Conservation (phyloP, 2,329 filamentous ascomycete genomes). For the Pseudogymnoascus sp. region DNA sequence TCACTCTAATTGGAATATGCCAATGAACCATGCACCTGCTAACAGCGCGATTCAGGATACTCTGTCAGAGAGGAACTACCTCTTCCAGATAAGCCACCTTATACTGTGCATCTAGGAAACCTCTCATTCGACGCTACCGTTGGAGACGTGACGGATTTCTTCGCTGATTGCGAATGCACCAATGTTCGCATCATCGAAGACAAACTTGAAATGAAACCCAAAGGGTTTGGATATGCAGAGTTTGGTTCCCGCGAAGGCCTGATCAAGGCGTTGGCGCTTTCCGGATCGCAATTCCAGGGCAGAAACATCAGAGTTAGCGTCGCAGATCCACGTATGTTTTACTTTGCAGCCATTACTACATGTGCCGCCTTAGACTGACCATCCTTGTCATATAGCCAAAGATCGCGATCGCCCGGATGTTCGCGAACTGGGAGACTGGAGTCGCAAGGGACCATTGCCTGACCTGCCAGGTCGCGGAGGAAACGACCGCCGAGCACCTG, state of each 20-base stretch:
- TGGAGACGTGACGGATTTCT: slow-evolving; percentile 78
- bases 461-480: slow-evolving; percentile 55
- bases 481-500: slow-evolving; percentile 39
- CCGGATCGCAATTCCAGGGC: slow-evolving; percentile 76
- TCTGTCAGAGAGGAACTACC: slow-evolving; percentile 69
- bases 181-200: slow-evolving; percentile 97
- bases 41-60: slow-evolving; percentile 40
- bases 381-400: slow-evolving; percentile 56
- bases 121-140: slow-evolving; percentile 89
- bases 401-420: slow-evolving; percentile 64
- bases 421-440: slow-evolving; percentile 85
- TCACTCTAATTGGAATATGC: slow-evolving; percentile 4
- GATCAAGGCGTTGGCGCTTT: slow-evolving; percentile 80
- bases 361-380: slow-evolving; percentile 26
- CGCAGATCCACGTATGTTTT: slow-evolving; percentile 85
- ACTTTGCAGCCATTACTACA: slow-evolving; percentile 3
- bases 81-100: slow-evolving; percentile 86
- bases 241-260: slow-evolving; percentile 82
- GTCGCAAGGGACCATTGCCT: slow-evolving; percentile 81
- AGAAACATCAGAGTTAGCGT: slow-evolving; percentile 89
- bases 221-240: slow-evolving; percentile 97
- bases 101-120: slow-evolving; percentile 92
- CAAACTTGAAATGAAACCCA: slow-evolving; percentile 85
- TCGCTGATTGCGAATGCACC: slow-evolving; percentile 74
- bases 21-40: slow-evolving; percentile 12